Percentiles rank a stretch among this genome's conserved stretches.
Evolutionary conservation across 495 filamentous ascomycete species (phyloP).

Genomic region (Platismatia glauca): DNA sequence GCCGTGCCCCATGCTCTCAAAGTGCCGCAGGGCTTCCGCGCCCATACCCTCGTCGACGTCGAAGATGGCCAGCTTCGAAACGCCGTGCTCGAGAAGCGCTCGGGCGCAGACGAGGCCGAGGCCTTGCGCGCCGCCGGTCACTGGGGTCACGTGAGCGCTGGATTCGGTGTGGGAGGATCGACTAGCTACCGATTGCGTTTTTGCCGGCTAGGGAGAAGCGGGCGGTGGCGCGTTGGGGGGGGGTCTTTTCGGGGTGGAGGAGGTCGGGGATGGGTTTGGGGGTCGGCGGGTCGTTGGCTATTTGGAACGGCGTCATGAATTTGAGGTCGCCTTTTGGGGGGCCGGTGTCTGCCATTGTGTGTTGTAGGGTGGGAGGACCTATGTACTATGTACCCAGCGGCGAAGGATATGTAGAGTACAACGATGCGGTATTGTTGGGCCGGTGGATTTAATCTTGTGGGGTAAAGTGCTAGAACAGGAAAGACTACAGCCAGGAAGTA

Average conservation of each 20-base stretch:
- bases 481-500: too few relatives aligned
- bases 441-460: too few relatives aligned
- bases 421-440: not conserved
- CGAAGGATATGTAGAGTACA: too few relatives aligned
- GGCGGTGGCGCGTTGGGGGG: conserved; percentile 12
- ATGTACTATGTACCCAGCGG: too few relatives aligned
- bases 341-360: conserved; percentile 17
- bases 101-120: conserved; percentile 48
- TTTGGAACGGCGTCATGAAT: conserved; percentile 20
- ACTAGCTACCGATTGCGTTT: conserved; percentile 15
- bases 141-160: conserved; percentile 16
- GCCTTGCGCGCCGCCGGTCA: conserved; percentile 59
- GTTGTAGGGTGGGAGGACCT: too few relatives aligned
- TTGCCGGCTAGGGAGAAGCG: conserved; percentile 20
- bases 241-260: conserved; percentile 5
- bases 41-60: conserved; percentile 40
- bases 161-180: not conserved
- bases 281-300: conserved; percentile 15
- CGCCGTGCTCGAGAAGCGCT: conserved; percentile 64
- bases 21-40: conserved; percentile 8
- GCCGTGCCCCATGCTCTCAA: not conserved
- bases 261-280: conserved; percentile 17
- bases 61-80: conserved; percentile 49
- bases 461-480: too few relatives aligned
- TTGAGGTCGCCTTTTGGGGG: conserved; percentile 21